Evolutionary conservation across 805 yeast species (phyloP).

Genomic region (Metschnikowia peoriensis): DNA sequence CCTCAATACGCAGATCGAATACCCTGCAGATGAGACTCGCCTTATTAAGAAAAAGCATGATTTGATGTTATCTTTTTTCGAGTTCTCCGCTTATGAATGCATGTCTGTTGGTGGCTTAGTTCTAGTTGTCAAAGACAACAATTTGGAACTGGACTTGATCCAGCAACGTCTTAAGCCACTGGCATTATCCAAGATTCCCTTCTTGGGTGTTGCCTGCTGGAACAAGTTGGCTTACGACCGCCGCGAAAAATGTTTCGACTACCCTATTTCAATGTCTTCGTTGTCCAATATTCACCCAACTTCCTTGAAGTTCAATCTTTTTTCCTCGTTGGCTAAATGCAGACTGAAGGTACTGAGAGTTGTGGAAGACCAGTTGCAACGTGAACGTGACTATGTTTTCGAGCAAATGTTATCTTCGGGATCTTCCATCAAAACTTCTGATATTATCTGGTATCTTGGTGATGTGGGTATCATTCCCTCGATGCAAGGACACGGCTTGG

Average conservation of each 20-base stretch:
- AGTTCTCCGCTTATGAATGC: constrained; percentile 51
- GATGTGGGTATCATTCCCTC: constrained; percentile 58
- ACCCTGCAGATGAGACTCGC: constrained; percentile 15
- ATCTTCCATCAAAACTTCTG: constrained; percentile 34
- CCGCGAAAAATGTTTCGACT: constrained; percentile 24
- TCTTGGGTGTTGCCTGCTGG: constrained; percentile 54
- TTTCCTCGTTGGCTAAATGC: constrained; percentile 42
- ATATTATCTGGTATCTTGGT: constrained; percentile 53
- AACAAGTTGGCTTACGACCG: constrained; percentile 25
- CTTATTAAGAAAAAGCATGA: constrained; percentile 35
- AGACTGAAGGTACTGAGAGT: constrained; percentile 50
- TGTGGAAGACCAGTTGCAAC: constrained; percentile 45
- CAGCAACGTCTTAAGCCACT: constrained; percentile 25
- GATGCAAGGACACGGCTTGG: constrained; percentile 60
- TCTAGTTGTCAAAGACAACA: constrained; percentile 47
- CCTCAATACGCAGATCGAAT: constrained; percentile 33
- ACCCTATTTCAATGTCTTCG: constrained; percentile 20
- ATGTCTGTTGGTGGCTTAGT: constrained; percentile 50
- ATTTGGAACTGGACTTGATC: constrained; percentile 36
- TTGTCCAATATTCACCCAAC: constrained; percentile 30
- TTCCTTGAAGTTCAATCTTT: constrained; percentile 36
- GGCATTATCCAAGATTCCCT: constrained; percentile 38
- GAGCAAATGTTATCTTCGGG: constrained; percentile 15
- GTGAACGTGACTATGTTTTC: constrained; percentile 44
- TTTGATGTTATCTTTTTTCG: constrained; percentile 51